These are phyloP conservation scores for Curvularia hawaiiensis DNA, from an alignment of 2,329 filamentous ascomycete genomes.

Conservation along the genomic window DNA sequence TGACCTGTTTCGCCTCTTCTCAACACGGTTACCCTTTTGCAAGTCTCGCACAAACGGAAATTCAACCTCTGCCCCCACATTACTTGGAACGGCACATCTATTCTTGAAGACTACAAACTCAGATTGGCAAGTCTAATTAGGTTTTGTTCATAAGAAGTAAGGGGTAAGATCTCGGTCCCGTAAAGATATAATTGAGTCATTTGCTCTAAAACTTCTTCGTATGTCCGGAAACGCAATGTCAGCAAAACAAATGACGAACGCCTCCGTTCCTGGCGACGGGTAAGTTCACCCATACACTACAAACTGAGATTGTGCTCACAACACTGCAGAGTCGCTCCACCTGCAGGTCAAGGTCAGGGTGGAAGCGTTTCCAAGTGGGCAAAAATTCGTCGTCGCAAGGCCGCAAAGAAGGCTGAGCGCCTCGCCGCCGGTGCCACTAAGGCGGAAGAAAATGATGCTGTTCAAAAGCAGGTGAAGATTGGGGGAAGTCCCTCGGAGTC, in stretches of 20 bases:
- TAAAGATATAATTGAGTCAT: background rate
- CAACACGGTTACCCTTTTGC: background rate
- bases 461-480: background rate
- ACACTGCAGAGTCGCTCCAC: background rate
- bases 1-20: background rate
- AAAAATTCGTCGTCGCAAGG: background rate
- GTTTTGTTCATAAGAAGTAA: background rate
- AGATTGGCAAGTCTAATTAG: too few relatives aligned
- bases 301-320: background rate
- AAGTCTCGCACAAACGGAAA: background rate
- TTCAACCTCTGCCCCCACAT: background rate
- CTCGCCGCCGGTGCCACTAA: background rate
- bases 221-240: background rate
- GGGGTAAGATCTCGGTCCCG: background rate
- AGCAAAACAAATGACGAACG: background rate
- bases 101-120: background rate
- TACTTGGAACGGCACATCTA: background rate
- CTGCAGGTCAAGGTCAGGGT: background rate
- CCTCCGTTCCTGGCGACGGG: background rate
- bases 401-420: background rate
- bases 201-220: background rate
- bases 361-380: background rate
- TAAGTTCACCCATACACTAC: background rate
- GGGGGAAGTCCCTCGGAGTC: background rate
- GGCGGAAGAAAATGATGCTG: background rate